Conservation (phyloP, 139 green algal species). For the Nannochloris sp. region DNA sequence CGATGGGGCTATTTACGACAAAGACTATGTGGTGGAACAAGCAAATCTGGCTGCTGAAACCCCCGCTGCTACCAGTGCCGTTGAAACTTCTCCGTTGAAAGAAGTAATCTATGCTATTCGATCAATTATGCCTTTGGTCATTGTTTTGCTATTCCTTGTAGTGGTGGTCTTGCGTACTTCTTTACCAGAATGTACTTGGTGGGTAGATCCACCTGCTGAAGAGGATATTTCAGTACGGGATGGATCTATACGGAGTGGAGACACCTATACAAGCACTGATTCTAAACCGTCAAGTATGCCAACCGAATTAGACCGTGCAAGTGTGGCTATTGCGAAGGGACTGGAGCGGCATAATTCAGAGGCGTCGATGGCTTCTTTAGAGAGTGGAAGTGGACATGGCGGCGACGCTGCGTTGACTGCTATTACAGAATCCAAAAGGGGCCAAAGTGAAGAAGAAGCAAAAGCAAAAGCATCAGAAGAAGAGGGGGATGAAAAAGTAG, state of each 20-base stretch:
- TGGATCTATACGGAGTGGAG: neutral
- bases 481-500: neutral
- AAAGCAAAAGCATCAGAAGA: neutral
- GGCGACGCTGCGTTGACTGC: neutral
- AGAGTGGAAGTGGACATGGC: neutral
- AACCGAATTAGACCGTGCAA: neutral
- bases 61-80: neutral
- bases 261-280: too few species aligned
- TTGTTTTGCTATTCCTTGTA: conserved; percentile 24
- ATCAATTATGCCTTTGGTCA: conserved; percentile 35
- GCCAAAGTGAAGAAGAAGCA: neutral
- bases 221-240: neutral
- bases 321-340: conserved; percentile 7
- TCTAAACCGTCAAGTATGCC: too few species aligned
- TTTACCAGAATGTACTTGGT: conserved; percentile 9
- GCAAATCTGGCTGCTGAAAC: neutral
- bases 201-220: conserved; percentile 4
- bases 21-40: conserved; percentile 23
- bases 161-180: conserved; percentile 17
- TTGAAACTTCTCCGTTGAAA: conserved; percentile 19
- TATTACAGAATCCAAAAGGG: neutral
- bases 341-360: neutral
- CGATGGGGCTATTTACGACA: conserved; percentile 14
- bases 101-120: conserved; percentile 40
- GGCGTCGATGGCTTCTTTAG: neutral